These are phyloP conservation scores for Termitomyces sp. DNA, from an alignment of 768 basidiomycete genomes.

Conservation along the genomic window DNA sequence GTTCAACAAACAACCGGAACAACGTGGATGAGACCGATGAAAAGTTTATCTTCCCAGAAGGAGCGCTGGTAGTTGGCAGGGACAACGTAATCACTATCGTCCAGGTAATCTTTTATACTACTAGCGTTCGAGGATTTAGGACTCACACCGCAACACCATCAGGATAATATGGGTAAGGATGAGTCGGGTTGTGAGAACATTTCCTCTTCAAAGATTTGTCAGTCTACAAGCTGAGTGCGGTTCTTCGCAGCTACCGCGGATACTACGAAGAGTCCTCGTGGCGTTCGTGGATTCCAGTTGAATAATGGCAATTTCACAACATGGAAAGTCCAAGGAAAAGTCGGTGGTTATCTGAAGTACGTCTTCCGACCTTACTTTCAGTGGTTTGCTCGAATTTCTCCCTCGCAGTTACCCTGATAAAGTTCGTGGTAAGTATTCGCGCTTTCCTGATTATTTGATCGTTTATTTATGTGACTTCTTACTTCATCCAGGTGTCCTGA, in stretches of 20 bases:
- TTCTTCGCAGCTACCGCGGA: constrained; percentile 34
- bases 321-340: constrained; percentile 75
- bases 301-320: constrained; percentile 50
- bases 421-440: constrained; percentile 32
- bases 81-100: constrained; percentile 79
- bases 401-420: constrained; percentile 64
- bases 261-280: constrained; percentile 67
- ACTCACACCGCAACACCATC: neutral
- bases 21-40: constrained; percentile 66
- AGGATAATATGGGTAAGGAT: constrained; percentile 81
- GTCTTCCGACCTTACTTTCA: constrained; percentile 14
- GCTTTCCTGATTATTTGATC: neutral
- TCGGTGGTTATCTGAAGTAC: constrained; percentile 64
- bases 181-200: constrained; percentile 45
- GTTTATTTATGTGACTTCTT: neutral
- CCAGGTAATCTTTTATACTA: constrained; percentile 39
- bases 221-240: neutral
- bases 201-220: neutral
- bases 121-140: neutral
- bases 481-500: constrained; percentile 41
- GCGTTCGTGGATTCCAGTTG: constrained; percentile 73
- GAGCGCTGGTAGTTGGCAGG: constrained; percentile 39
- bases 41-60: constrained; percentile 55
- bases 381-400: neutral
- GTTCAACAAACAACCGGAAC: constrained; percentile 61